Evolutionary conservation across 495 filamentous ascomycete genomes (phyloP).

Genomic region (Lepraria neglecta): DNA sequence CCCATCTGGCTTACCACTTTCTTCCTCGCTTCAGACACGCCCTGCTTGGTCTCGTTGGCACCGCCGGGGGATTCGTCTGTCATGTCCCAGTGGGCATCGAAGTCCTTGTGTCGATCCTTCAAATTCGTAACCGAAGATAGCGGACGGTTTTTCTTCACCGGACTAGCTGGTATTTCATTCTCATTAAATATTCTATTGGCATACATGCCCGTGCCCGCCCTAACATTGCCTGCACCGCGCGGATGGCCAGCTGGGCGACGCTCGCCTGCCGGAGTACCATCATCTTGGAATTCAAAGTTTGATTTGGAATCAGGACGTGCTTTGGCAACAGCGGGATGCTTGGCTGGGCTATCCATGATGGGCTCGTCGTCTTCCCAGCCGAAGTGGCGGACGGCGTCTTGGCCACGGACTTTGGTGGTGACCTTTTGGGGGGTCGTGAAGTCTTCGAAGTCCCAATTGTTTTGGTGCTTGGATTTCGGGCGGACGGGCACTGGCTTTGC

Average conservation of each 20-base stretch:
- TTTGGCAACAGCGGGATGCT: slow-evolving; percentile 50
- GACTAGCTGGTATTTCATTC: slow-evolving; percentile 37
- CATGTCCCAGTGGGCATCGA: slow-evolving; percentile 65
- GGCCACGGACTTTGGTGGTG: slow-evolving; percentile 41
- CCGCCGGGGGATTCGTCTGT: slow-evolving; percentile 53
- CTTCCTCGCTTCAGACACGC: slow-evolving; percentile 16
- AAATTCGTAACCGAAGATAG: slow-evolving; percentile 59
- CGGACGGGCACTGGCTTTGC: slow-evolving; percentile 34
- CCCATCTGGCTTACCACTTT: slow-evolving; percentile 29
- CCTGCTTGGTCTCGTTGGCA: slow-evolving; percentile 40
- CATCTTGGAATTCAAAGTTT: slow-evolving; percentile 70
- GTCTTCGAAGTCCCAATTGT: slow-evolving; percentile 81
- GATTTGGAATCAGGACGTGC: slow-evolving; percentile 70
- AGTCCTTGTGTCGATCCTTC: slow-evolving; percentile 63
- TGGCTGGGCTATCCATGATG: slow-evolving; percentile 50
- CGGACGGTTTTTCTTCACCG: slow-evolving; percentile 33
- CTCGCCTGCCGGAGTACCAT: slow-evolving; percentile 38
- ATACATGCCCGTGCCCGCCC: slow-evolving; percentile 61
- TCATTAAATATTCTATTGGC: slow-evolving; percentile 64
- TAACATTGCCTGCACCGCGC: slow-evolving; percentile 51
- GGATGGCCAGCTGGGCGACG: slow-evolving; percentile 32
- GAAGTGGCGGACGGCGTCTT: slow-evolving; percentile 61
- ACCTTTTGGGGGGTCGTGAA: slow-evolving; percentile 73
- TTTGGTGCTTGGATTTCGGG: slow-evolving; percentile 55
- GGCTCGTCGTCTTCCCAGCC: slow-evolving; percentile 63